Evolutionary conservation across 2,329 filamentous ascomycete genomes (phyloP), one percentile per base, ranked within the genome.

Genomic region (Didymosphaeria variabile): DNA sequence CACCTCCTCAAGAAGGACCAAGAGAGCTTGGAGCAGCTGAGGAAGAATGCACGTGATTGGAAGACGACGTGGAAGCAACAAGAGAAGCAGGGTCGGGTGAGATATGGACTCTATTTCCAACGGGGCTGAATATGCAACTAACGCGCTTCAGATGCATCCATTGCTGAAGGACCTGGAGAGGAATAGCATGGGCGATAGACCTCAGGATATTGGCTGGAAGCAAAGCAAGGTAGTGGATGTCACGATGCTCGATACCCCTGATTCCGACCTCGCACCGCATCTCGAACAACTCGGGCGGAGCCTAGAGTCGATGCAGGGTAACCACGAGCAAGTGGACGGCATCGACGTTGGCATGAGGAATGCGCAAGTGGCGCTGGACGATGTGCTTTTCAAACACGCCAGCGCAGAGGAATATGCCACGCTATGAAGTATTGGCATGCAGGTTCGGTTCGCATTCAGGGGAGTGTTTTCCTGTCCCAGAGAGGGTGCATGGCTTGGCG

Each of bases 241-340:
- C 17, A 63, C 67, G 7, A 51, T 69, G 45, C 60, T 78, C 49
- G 75, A 77, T 56, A 55, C 64, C 45, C 63, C 72, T 46, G 73
- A 78, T 64, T 57, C 65, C 45, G 70, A 78, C 46, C 64, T 80
- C 12, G 71, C 62, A 19, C 70, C 74, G 29, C 62, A 79, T 40
- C 70, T 80, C 46, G 72, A 72, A 58, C 77, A 78, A 64, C 71
- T 80, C 51, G 70, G 70, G 36, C 76, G 72, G 45, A 79, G 78
- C 64, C 62, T 80, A 5, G 74, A 78, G 55, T 76, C 68, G 36
- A 76, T 80, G 72, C 75, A 77, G 62, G 70, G 69, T 21, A 80
- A 79, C 61, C 70, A 73, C 66, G 68, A 61, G 58, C 77, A 79
- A 59, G 70, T 80, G 12, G 68, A 73, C 10, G 76, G 75, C 50